Base-by-base conservation (phyloP, 2,329 filamentous ascomycete species). In the Colletotrichum sansevieriae region DNA sequence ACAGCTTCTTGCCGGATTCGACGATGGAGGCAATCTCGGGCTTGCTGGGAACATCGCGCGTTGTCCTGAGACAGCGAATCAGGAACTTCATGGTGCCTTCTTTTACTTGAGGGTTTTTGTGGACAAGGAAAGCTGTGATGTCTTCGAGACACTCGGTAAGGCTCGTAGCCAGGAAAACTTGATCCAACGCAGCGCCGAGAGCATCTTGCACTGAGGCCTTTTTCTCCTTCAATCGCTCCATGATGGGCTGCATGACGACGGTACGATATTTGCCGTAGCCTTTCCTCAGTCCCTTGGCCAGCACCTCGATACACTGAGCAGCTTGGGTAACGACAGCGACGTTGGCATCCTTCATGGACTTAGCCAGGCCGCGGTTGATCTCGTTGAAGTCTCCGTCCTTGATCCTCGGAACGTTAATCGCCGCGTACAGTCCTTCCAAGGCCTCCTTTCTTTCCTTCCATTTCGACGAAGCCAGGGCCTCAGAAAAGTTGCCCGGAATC, bases 371-470 rank as follows among this genome's bases (percentile, higher is more conserved):
- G 70, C 93, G 88, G 64, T 93, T 89, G 73, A 98, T 87, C 74
- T 98, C 95, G 77, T 91, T 89, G 76, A 94, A 98, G 63, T 93
- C 91, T 7, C 90, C 93, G 73, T 98, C 95, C 79, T 97, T 97
- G 78, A 99, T 97, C 70, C 91, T 88, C 13, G 95, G 94, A 46
- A 97, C 91, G 74, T 97, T 97, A 63, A 97, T 80, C 3, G 89
- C 86, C 13, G 88, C 87, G 73, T 91, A 91, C 0, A 98, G 85
- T 10, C 89, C 93, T 70, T 99, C 96, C 3, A 98, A 85, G 0
- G 93, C 93, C 73, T 99, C 96, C 80, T 99, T 99, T 70, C 96
- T 88, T 73, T 99, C 97, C 78, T 99, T 99, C 96, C 96, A 99
- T 78, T 99, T 99, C 0, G 95, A 91, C 10, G 95, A 98, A 0